phyloP scores from a whole-genome alignment of 2,329 filamentous ascomycete genomes.

The Microthyrium microscopicum region DNA sequence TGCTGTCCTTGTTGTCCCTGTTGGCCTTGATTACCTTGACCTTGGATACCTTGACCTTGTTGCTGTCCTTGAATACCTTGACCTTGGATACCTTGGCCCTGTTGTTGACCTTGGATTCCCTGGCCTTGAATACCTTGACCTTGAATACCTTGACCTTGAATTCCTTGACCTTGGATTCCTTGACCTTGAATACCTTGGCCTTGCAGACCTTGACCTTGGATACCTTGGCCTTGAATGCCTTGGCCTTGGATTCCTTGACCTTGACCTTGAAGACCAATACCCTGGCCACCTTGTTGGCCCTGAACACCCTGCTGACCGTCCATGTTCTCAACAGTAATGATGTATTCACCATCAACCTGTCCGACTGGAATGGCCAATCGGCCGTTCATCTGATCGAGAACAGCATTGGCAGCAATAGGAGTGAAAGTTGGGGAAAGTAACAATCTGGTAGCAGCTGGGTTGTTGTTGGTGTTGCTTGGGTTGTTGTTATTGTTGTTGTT shows the following conservation, averaged over 20 bases:
- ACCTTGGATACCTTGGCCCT: constrained; percentile 9
- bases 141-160: constrained; percentile 8
- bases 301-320: constrained; percentile 1
- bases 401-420: constrained; percentile 17
- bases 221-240: constrained; percentile 7
- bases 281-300: no score
- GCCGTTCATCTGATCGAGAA: constrained; percentile 20
- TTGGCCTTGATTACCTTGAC: constrained; percentile 5
- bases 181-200: neutral
- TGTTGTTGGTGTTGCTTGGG: constrained; percentile 10
- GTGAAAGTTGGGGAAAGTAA: constrained; percentile 21
- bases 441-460: constrained; percentile 18
- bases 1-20: neutral
- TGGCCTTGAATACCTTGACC: constrained; percentile 1
- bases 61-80: constrained; percentile 3
- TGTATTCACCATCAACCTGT: constrained; percentile 21
- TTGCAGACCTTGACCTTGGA: constrained; percentile 8
- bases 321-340: constrained; percentile 16
- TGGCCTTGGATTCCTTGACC: neutral
- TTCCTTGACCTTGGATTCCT: constrained; percentile 6
- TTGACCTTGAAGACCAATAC: constrained; percentile 7
- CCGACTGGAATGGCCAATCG: constrained; percentile 20
- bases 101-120: neutral
- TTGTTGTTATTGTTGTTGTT: constrained; percentile 2
- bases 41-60: constrained; percentile 10